Percentiles rank a stretch among this genome's conserved stretches.
Evolutionary conservation across 495 filamentous ascomycete genomes (phyloP).

Genomic region (Ramalina peruviana): DNA sequence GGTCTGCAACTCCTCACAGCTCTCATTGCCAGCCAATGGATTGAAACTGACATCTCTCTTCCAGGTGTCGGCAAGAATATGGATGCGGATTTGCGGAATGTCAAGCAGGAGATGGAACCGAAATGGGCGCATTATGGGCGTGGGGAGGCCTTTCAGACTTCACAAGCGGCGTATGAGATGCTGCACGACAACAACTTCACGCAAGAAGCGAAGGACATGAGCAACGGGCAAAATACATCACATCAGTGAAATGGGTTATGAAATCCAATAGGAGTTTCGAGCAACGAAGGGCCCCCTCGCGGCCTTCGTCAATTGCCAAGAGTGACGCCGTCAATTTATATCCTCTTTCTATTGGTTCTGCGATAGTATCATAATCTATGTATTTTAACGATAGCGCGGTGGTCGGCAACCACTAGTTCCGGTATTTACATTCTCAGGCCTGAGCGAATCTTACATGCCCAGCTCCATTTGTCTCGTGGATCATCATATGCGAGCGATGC

Average conservation of each 20-base stretch:
- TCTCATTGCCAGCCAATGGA: constrained; percentile 4
- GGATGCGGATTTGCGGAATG: constrained; percentile 42
- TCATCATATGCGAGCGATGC: not conserved
- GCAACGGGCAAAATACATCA: too few relatives aligned
- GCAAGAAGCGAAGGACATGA: not conserved
- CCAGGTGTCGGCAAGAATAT: constrained; percentile 48
- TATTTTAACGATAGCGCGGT: not conserved
- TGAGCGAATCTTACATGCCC: too few relatives aligned
- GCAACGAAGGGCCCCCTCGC: too few relatives aligned
- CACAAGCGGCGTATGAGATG: constrained; percentile 41
- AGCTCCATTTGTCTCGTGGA: too few relatives aligned
- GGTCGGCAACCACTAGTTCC: not conserved
- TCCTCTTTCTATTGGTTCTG: too few relatives aligned
- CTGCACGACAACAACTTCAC: constrained; percentile 36
- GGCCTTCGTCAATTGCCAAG: too few relatives aligned
- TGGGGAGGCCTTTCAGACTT: constrained; percentile 33
- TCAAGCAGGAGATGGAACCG: constrained; percentile 44
- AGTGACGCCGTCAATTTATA: too few relatives aligned
- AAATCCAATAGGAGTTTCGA: too few relatives aligned
- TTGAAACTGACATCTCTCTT: not conserved
- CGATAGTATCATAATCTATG: not conserved
- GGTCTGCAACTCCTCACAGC: constrained; percentile 26
- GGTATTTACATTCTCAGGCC: too few relatives aligned
- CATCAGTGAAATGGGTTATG: too few relatives aligned
- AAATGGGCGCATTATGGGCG: constrained; percentile 53